These are phyloP conservation scores for Paratinospora sagittata DNA, from an alignment of 164 flowering plant species.

Conservation along the genomic window DNA sequence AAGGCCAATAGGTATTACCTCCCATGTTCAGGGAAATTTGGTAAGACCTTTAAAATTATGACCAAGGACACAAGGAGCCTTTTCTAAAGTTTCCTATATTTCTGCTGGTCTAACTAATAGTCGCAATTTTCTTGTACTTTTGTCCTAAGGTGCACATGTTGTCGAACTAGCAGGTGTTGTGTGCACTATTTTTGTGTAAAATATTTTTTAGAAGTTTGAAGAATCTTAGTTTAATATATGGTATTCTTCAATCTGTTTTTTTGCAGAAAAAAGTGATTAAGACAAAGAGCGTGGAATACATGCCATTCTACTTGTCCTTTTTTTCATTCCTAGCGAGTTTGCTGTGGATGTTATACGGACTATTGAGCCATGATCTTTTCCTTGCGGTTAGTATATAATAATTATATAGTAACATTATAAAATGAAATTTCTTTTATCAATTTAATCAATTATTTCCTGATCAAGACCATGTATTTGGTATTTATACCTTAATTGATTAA, in stretches of 20 bases:
- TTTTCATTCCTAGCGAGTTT: slow-evolving; percentile 26
- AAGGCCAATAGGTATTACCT: neutral
- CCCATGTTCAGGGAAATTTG: neutral
- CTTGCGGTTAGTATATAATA: slow-evolving; percentile 16
- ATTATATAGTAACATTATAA: too few relatives aligned
- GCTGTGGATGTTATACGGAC: slow-evolving; percentile 24
- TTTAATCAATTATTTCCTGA: too few relatives aligned
- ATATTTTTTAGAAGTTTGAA: too few relatives aligned
- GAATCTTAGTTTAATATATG: too few relatives aligned
- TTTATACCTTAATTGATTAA: too few relatives aligned
- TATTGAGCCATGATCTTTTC: slow-evolving; percentile 20
- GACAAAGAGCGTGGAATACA: slow-evolving; percentile 29
- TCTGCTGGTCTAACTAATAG: neutral
- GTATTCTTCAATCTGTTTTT: neutral
- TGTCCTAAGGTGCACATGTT: neutral
- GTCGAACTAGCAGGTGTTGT: neutral
- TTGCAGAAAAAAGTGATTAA: slow-evolving; percentile 35
- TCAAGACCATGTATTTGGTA: too few relatives aligned
- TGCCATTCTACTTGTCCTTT: slow-evolving; percentile 29
- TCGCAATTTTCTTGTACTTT: too few relatives aligned
- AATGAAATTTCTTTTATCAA: too few relatives aligned
- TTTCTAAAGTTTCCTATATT: neutral
- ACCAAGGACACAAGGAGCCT: neutral
- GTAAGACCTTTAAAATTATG: neutral
- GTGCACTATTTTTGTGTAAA: too few relatives aligned